Base-by-base conservation (phyloP, 2,329 filamentous ascomycete genomes). In the Diplocarpon rosae region DNA sequence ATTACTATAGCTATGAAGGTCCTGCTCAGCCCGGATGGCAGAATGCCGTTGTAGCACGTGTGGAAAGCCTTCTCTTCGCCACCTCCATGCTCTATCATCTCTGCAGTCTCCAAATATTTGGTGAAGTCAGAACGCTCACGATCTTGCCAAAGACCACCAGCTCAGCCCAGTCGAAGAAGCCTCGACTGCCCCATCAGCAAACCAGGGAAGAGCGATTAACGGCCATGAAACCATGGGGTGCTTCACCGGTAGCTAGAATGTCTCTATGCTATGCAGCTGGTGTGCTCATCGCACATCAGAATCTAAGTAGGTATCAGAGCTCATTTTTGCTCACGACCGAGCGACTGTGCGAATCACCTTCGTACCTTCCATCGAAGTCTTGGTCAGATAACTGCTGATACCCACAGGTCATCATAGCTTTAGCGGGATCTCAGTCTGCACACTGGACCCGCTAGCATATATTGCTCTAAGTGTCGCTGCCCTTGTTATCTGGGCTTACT, bases 401-500 rank as follows among this genome's bases (percentile, higher is more conserved):
- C 20, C 7, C 13, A 37, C 45, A 13, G 14, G 27, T 9, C 28
- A 34, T 9, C 28, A 43, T 20, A 32, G 31, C 14, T 27, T 16
- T 20, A 39, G 16, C 1, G 15, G 17, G 2, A 35, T 31, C 2
- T 33, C 43, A 5, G 37, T 46, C 9, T 36, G 46, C 27, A 6
- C 46, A 3, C 24, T 60, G 6, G 63, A 68, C 15, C 65, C 65
- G 0, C 53, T 66, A 10, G 51, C 59, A 0, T 61, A 65, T 30
- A 56, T 65, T 0, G 56, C 64, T 1, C 44, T 63, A 0, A 58
- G 60, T 0, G 58, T 56, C 0, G 59, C 59, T 2, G 61, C 63
- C 0, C 45, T 64, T 2, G 56, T 66, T 1, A 50, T 65, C 1
- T 67, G 64, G 64, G 56, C 60, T 0, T 67, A 64, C 57, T 58